Conservation (phyloP, 78 protist species). For the Dictyostelium citrinum region DNA sequence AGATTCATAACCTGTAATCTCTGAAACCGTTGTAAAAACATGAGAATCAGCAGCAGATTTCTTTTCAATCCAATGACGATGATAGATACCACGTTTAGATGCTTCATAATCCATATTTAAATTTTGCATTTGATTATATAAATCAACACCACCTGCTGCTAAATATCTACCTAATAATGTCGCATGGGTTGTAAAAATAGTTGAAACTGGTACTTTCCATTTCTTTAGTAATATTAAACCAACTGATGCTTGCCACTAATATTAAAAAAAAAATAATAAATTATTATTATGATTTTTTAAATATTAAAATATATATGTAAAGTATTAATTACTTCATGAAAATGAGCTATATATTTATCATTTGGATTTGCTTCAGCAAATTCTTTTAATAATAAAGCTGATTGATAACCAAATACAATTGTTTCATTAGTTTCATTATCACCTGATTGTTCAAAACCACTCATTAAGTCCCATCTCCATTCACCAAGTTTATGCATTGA, state of each 20-base stretch:
- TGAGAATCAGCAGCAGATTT: slow-evolving; percentile 84
- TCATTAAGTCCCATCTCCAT: slow-evolving; percentile 80
- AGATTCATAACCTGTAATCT: slow-evolving; percentile 88
- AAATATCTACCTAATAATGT: slow-evolving; percentile 90
- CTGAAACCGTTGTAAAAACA: slow-evolving; percentile 91
- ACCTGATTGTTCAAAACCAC: slow-evolving; percentile 70
- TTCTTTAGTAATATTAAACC: slow-evolving; percentile 74
- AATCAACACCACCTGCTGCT: slow-evolving; percentile 88
- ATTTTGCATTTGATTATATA: slow-evolving; percentile 77
- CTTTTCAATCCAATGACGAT: slow-evolving; percentile 87
- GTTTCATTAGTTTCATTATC: slow-evolving; percentile 87
- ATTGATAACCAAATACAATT: slow-evolving; percentile 86
- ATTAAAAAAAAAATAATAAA: background rate
- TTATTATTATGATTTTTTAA: background rate
- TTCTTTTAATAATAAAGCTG: slow-evolving; percentile 85
- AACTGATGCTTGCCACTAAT: slow-evolving; percentile 85
- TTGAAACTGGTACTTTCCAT: slow-evolving; percentile 75
- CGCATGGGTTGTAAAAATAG: slow-evolving; percentile 93
- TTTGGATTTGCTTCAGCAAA: slow-evolving; percentile 9
- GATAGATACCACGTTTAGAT: slow-evolving; percentile 79
- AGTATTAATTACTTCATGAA: slow-evolving; percentile 86
- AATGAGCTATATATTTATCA: slow-evolving; percentile 83
- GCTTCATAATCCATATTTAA: slow-evolving; percentile 87
- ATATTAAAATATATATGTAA: no score
- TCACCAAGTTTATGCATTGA: slow-evolving; percentile 71